Evolutionary conservation across 345 rosid species (phyloP), one percentile per base, ranked within the genome.

Genomic region (Aethionema arabicum): DNA sequence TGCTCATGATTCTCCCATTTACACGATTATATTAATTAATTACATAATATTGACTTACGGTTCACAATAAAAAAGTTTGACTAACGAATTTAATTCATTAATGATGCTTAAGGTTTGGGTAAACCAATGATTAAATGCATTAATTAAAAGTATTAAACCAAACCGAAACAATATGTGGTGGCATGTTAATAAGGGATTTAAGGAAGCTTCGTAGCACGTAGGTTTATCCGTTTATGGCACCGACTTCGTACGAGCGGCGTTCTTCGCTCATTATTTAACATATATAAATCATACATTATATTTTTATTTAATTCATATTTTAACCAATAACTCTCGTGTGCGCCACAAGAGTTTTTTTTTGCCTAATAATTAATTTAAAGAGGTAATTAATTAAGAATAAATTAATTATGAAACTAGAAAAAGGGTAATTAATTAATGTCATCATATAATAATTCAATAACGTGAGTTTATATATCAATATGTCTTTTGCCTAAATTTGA

Each of bases 171-270:
- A 21, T 21, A 21, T 21, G 27, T 21, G 27, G 27, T 21, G 27
- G 27, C 27, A 21, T 21, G 27, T 37, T 37, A 37, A 37, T 40
- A 12, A 8, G 10, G 47, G 13, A 60, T 47, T 48, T 37, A 52
- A 69, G 55, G 82, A 79, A 74, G 72, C 73, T 82, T 79, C 84
- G 56, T 66, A 49, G 37, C 59, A 53, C n/a, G 63, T 32, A 64
- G 72, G 65, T 69, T 66, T n/a, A n/a, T n/a, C n/a, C n/a, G n/a
- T n/a, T n/a, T 74, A 46, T 50, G 80, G 69, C 82, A 72, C 86
- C 86, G 81, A 72, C 82, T 71, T 54, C 65, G 69, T 73, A 69
- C 60, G 48, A 50, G 42, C 74, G 74, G 70, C 74, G 70, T 65
- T 49, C 9, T 1, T 21, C 27, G 2, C 27, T 21, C 27, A 21